Conservation (phyloP, 1,139 yeast genomes). For the Hanseniaspora gamundiae region DNA sequence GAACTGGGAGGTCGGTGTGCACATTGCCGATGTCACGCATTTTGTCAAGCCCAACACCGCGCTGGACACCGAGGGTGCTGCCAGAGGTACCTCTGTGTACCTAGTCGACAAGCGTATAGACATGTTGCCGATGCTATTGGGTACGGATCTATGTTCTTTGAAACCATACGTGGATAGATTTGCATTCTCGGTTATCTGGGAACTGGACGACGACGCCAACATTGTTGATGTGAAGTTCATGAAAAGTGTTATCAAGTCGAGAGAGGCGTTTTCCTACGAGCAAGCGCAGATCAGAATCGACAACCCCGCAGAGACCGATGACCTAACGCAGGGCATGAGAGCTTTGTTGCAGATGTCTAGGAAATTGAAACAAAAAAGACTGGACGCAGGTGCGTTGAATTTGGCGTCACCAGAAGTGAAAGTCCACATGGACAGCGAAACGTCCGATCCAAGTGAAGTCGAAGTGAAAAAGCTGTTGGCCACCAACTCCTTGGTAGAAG, state of each 20-base stretch:
- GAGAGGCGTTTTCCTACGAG: constrained; percentile 93
- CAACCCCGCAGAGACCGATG: constrained; percentile 66
- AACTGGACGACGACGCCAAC: constrained; percentile 73
- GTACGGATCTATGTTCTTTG: constrained; percentile 91
- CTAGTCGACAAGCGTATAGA: constrained; percentile 98
- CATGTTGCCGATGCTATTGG: constrained; percentile 92
- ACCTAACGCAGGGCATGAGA: constrained; percentile 82
- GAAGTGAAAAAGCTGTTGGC: constrained; percentile 81
- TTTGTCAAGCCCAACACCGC: constrained; percentile 91
- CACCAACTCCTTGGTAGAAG: constrained; percentile 93
- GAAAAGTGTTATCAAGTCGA: constrained; percentile 80
- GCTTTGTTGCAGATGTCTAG: constrained; percentile 66
- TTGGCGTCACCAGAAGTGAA: constrained; percentile 97
- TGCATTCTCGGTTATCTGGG: constrained; percentile 96
- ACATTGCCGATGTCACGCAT: constrained; percentile 97
- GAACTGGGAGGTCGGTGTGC: constrained; percentile 94
- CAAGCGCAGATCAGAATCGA: constrained; percentile 88
- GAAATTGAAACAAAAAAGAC: constrained; percentile 69
- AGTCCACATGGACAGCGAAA: constrained; percentile 93
- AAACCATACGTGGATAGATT: constrained; percentile 92
- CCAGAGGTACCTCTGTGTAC: constrained; percentile 94
- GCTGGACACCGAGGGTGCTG: constrained; percentile 89
- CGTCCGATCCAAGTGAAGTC: constrained; percentile 93
- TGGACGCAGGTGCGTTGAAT: constrained; percentile 93
- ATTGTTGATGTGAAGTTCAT: constrained; percentile 72